Evolutionary conservation across 2,329 filamentous ascomycete genomes (phyloP).

Genomic region (Claviceps sp.): DNA sequence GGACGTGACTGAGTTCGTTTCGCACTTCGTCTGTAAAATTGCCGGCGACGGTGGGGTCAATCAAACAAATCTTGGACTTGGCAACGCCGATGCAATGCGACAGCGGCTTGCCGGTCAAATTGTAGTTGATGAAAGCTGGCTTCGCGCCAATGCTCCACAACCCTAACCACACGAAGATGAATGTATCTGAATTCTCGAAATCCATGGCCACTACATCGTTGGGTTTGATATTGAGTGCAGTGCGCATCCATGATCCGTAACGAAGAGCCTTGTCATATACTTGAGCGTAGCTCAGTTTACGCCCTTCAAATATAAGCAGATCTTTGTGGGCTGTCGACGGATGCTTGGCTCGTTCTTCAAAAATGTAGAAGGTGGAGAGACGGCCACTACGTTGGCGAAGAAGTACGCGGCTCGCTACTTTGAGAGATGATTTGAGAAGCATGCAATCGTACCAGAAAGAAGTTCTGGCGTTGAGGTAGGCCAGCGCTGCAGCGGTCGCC

Average conservation of each 20-base stretch:
- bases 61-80: conserved; percentile 51
- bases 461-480: conserved; percentile 64
- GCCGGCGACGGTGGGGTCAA: conserved; percentile 47
- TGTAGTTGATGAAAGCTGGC: conserved; percentile 83
- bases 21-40: conserved; percentile 46
- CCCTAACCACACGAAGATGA: conserved; percentile 61
- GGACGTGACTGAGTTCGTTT: conserved; percentile 33
- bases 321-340: conserved; percentile 35
- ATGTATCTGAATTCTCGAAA: conserved; percentile 69
- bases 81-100: conserved; percentile 61
- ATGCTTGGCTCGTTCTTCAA: conserved; percentile 52
- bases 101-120: conserved; percentile 57
- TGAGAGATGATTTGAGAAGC: conserved; percentile 42
- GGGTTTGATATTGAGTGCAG: conserved; percentile 46
- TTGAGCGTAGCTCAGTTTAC: conserved; percentile 60
- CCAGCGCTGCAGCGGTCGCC: conserved; percentile 51
- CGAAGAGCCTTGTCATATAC: conserved; percentile 57
- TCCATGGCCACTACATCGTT: conserved; percentile 70
- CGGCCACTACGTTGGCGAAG: conserved; percentile 42
- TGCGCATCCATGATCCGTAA: conserved; percentile 64
- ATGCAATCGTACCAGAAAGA: conserved; percentile 52
- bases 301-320: conserved; percentile 57
- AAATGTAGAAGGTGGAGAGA: conserved; percentile 59
- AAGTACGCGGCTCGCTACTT: conserved; percentile 27
- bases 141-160: conserved; percentile 74